Conservation (phyloP, 768 basidiomycete genomes). For the Trametopsis cervina region DNA sequence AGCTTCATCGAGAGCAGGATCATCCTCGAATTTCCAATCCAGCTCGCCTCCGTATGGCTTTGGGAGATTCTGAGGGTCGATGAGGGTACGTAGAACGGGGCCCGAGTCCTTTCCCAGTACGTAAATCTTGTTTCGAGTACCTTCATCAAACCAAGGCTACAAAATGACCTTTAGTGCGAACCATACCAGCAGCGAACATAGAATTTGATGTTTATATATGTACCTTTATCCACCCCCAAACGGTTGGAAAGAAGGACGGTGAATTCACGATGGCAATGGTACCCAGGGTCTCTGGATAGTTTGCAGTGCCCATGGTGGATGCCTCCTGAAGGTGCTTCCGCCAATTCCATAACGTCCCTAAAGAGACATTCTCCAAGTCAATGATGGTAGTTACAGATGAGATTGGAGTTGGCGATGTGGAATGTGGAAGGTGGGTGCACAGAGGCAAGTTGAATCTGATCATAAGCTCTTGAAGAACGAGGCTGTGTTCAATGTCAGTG, state of each 20-base stretch:
- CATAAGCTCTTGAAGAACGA: constrained; percentile 50
- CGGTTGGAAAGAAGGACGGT: constrained; percentile 73
- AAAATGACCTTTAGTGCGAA: background rate
- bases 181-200: background rate
- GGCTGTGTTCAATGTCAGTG: background rate
- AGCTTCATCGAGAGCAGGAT: constrained; percentile 56
- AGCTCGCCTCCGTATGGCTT: constrained; percentile 68
- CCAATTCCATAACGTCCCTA: constrained; percentile 62
- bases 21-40: constrained; percentile 63
- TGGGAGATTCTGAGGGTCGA: constrained; percentile 48
- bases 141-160: constrained; percentile 75
- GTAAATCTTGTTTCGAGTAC: constrained; percentile 71
- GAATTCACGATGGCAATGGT: constrained; percentile 70
- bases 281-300: constrained; percentile 75
- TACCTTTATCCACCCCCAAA: constrained; percentile 84
- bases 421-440: constrained; percentile 53
- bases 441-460: constrained; percentile 55
- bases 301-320: constrained; percentile 64
- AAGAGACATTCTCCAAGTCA: constrained; percentile 58
- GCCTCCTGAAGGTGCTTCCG: constrained; percentile 72
- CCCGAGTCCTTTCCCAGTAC: constrained; percentile 60
- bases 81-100: constrained; percentile 42
- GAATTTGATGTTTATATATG: constrained; percentile 7
- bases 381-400: constrained; percentile 62
- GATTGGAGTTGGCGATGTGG: constrained; percentile 43